Percentiles rank a stretch among this genome's conserved stretches.
phyloP scores from a whole-genome alignment of 257 asterid genomes.

The Rubia yunnanensis region DNA sequence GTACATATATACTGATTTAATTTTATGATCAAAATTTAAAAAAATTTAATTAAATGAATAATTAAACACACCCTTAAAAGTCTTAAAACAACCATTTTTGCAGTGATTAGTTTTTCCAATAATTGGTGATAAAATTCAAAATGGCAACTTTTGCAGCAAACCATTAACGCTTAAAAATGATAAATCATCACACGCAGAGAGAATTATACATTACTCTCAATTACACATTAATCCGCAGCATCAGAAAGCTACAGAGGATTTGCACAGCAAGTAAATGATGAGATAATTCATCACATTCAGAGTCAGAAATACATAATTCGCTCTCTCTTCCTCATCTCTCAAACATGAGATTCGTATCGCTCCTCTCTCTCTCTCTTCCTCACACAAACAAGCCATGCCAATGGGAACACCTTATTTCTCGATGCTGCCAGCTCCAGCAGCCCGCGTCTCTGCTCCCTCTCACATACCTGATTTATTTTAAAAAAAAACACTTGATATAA shows the following conservation, averaged over 20 bases:
- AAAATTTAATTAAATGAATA: too few relatives aligned
- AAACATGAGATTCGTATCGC: not conserved
- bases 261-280: not conserved
- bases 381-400: not conserved
- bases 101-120: too few relatives aligned
- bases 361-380: not conserved
- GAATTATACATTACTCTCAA: not conserved
- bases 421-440: constrained; percentile 1
- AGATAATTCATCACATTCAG: not conserved
- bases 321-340: constrained; percentile 6
- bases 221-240: not conserved
- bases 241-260: constrained; percentile 8
- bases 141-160: too few relatives aligned
- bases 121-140: too few relatives aligned
- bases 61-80: too few relatives aligned
- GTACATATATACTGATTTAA: too few relatives aligned
- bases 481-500: too few relatives aligned
- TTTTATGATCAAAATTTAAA: too few relatives aligned
- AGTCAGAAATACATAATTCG: constrained; percentile 7
- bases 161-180: not conserved
- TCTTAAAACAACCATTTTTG: too few relatives aligned
- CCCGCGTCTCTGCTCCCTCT: not conserved
- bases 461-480: not conserved
- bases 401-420: constrained; percentile 1
- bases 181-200: not conserved